phyloP scores from a whole-genome alignment of 2,329 filamentous ascomycete genomes.

The Aureobasidium sp. region DNA sequence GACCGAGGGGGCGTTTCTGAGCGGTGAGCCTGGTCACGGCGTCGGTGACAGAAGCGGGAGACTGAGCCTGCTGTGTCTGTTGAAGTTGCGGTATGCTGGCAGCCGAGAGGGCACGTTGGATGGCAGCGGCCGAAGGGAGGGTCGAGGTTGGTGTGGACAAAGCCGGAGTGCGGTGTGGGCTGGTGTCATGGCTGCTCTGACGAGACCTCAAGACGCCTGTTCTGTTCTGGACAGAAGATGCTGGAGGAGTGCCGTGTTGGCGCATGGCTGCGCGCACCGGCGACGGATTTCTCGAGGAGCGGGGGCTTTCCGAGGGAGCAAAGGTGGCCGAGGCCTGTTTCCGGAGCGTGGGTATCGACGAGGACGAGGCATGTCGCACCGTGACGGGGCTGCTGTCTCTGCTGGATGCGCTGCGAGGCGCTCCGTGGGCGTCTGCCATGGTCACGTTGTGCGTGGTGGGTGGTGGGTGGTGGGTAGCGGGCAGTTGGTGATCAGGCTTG shows the following conservation, averaged over 20 bases:
- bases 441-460: background rate
- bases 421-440: constrained; percentile 12
- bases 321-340: constrained; percentile 27
- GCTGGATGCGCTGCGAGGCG: constrained; percentile 16
- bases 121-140: constrained; percentile 54
- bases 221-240: constrained; percentile 3
- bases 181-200: constrained; percentile 40
- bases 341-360: constrained; percentile 18
- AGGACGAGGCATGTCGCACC: constrained; percentile 16
- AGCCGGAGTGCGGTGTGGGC: constrained; percentile 34
- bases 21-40: constrained; percentile 54
- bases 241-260: constrained; percentile 24
- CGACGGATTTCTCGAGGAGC: constrained; percentile 42
- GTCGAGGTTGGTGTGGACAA: constrained; percentile 34
- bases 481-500: background rate
- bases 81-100: constrained; percentile 60
- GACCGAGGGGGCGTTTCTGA: constrained; percentile 52
- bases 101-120: constrained; percentile 62
- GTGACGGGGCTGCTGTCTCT: constrained; percentile 20
- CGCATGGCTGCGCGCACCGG: constrained; percentile 31
- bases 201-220: constrained; percentile 32
- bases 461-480: background rate
- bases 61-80: background rate
- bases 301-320: constrained; percentile 35
- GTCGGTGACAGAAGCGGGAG: constrained; percentile 50